A percentile compares a stretch with the other conserved stretches of the same genome.
Evolutionary conservation across 345 rosid species (phyloP).

Genomic region (Heritiera fomes): DNA sequence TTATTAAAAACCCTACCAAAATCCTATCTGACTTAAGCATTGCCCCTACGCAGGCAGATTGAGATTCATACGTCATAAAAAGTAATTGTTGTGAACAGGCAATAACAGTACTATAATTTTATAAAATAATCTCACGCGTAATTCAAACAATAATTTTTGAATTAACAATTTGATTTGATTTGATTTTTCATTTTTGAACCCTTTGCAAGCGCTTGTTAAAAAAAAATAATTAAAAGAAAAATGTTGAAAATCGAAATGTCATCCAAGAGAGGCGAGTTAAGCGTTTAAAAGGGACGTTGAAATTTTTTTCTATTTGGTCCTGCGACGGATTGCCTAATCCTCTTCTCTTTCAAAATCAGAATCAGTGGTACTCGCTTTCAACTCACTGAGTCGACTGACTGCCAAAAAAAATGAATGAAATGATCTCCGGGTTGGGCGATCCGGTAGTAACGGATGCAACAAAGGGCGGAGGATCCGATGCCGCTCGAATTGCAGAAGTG

Average conservation of each 20-base stretch:
- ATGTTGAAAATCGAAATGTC: not conserved
- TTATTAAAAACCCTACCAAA: too few species aligned
- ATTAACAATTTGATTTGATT: too few species aligned
- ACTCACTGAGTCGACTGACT: conserved; percentile 7
- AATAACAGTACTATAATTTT: too few species aligned
- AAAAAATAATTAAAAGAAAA: too few species aligned
- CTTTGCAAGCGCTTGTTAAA: too few species aligned
- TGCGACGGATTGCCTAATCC: not conserved
- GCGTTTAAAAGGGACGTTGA: not conserved
- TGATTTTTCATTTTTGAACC: too few species aligned
- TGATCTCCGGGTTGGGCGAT: conserved; percentile 35
- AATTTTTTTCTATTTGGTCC: not conserved
- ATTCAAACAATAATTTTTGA: too few species aligned
- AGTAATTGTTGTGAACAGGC: too few species aligned
- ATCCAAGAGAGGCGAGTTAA: not conserved
- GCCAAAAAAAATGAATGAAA: conserved; percentile 48
- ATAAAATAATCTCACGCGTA: too few species aligned
- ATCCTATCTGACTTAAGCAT: too few species aligned
- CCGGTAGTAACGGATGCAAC: conserved; percentile 37
- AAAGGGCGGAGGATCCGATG: conserved; percentile 55
- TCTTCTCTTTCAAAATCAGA: conserved; percentile 6
- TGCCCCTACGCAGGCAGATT: too few species aligned
- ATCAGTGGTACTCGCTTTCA: not conserved
- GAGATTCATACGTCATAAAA: too few species aligned
- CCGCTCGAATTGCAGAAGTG: conserved; percentile 72